These are phyloP conservation scores for Lepidium aucheri DNA, from an alignment of 345 rosid genomes.

Conservation along the genomic window DNA sequence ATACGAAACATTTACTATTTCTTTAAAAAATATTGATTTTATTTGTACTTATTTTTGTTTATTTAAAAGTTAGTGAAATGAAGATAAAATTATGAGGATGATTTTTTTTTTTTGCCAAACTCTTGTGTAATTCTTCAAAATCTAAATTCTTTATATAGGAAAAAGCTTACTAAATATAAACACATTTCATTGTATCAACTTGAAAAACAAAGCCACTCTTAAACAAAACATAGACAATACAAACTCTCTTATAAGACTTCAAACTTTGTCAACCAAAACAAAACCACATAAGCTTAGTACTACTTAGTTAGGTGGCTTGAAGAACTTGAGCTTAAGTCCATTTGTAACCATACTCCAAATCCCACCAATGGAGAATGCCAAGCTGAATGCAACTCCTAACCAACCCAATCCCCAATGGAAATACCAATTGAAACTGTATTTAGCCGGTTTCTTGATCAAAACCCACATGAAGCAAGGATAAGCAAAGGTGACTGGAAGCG, in stretches of 20 bases:
- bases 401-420: conserved; percentile 93
- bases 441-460: conserved; percentile 67
- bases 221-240: conserved; percentile 5
- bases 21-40: too few species aligned
- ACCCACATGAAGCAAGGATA: conserved; percentile 99
- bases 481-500: conserved; percentile 90
- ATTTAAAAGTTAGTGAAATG: too few species aligned
- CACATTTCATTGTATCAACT: conserved; percentile 11
- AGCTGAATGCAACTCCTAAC: conserved; percentile 84
- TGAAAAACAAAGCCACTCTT: conserved; percentile 1
- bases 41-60: too few species aligned
- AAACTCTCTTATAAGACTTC: neutral
- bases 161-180: conserved; percentile 4
- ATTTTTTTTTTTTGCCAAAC: too few species aligned
- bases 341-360: conserved; percentile 81
- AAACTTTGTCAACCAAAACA: conserved; percentile 6
- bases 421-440: conserved; percentile 91
- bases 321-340: conserved; percentile 86
- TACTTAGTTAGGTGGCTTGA: conserved; percentile 55
- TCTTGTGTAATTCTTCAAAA: neutral
- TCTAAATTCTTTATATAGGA: neutral
- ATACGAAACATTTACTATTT: too few species aligned
- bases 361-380: conserved; percentile 91
- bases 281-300: neutral
- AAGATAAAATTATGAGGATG: too few species aligned